A percentile compares a stretch with the other conserved stretches of the same genome.
phyloP scores from a whole-genome alignment of 805 yeast species.

The Komagataella populi region DNA sequence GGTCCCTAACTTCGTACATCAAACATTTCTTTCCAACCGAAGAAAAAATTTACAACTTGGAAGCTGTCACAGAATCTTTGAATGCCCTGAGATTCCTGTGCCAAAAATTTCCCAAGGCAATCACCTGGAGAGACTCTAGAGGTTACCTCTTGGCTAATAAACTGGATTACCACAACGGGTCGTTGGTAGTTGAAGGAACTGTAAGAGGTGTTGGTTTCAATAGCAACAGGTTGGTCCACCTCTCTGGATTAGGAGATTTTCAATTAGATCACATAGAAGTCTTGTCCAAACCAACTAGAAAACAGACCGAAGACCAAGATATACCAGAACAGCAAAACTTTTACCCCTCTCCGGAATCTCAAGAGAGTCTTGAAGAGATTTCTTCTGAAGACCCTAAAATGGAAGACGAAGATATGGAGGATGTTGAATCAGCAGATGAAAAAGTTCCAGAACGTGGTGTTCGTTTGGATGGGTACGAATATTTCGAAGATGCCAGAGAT shows the following conservation, averaged over 20 bases:
- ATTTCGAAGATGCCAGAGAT: conserved; percentile 10
- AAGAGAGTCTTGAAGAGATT: conserved; percentile 47
- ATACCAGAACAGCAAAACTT: conserved; percentile 10
- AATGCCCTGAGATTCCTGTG: conserved; percentile 66
- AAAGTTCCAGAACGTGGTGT: conserved; percentile 14
- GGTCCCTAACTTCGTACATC: conserved; percentile 52
- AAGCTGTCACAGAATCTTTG: conserved; percentile 50
- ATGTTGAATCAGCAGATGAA: conserved; percentile 12
- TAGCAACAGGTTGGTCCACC: conserved; percentile 64
- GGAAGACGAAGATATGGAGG: conserved; percentile 18
- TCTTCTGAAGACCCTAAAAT: conserved; percentile 32
- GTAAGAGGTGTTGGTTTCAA: conserved; percentile 81
- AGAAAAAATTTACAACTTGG: conserved; percentile 65
- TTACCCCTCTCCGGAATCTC: conserved; percentile 23
- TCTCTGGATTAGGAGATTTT: conserved; percentile 87
- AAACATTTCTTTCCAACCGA: conserved; percentile 70
- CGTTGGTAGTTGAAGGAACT: conserved; percentile 60
- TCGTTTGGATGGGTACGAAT: conserved; percentile 9
- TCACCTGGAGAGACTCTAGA: conserved; percentile 89
- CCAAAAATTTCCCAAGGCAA: conserved; percentile 74
- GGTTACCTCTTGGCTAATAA: conserved; percentile 75
- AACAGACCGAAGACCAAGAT: conserved; percentile 5
- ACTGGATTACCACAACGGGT: conserved; percentile 28
- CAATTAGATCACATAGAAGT: conserved; percentile 58
- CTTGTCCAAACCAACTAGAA: conserved; percentile 9